phyloP scores from a whole-genome alignment of 169 alveolate genomes.

The Eimeria zaria region DNA sequence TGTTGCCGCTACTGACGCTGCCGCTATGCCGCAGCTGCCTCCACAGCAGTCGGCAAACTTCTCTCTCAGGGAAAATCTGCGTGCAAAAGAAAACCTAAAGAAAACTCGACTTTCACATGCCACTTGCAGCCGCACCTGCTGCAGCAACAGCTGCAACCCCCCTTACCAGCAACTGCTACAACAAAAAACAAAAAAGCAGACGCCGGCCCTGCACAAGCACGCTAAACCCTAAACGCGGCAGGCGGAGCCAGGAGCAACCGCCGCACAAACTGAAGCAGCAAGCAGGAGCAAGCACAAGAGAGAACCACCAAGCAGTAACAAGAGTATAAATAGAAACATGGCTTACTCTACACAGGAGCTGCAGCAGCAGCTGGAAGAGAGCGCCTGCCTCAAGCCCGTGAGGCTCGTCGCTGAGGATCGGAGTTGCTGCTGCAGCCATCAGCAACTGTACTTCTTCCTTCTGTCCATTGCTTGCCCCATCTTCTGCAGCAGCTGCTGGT shows the following conservation, averaged over 20 bases:
- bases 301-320: background rate
- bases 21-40: slow-evolving; percentile 21
- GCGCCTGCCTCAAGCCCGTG: slow-evolving; percentile 71
- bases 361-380: slow-evolving; percentile 57
- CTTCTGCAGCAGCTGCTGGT: slow-evolving; percentile 10
- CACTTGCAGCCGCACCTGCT: background rate
- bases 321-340: background rate
- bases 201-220: too few species aligned
- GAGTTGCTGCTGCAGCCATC: slow-evolving; percentile 59
- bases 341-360: slow-evolving; percentile 7
- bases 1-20: slow-evolving; percentile 1
- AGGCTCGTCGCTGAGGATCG: slow-evolving; percentile 46
- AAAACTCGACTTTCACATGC: background rate
- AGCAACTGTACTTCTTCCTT: background rate
- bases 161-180: background rate
- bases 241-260: background rate
- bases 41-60: slow-evolving; percentile 26
- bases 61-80: slow-evolving; percentile 40
- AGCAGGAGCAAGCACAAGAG: background rate
- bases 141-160: background rate
- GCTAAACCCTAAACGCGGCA: too few species aligned
- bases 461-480: background rate
- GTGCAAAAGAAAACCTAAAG: background rate
- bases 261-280: background rate
- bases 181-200: background rate